phyloP scores from a whole-genome alignment of 2,329 filamentous ascomycete species.

The Aspergillus ustus region DNA sequence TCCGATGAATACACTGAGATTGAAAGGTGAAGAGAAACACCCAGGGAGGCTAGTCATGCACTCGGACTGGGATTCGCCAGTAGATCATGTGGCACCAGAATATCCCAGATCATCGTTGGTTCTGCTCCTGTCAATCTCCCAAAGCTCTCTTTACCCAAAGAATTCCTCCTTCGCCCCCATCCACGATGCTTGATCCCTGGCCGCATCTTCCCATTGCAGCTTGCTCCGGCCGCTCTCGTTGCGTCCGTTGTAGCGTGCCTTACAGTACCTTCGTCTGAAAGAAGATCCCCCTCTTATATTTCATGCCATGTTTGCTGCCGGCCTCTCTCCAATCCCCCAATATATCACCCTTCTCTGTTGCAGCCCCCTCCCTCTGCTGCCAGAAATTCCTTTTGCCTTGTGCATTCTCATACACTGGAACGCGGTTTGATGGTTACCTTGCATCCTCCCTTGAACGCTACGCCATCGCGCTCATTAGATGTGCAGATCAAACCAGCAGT shows the following conservation, averaged over 20 bases:
- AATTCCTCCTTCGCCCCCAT: background rate
- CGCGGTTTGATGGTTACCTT: slow-evolving; percentile 25
- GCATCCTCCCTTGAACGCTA: slow-evolving; percentile 21
- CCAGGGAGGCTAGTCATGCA: background rate
- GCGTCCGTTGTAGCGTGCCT: slow-evolving; percentile 5
- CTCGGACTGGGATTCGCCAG: background rate
- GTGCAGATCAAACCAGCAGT: slow-evolving; percentile 30
- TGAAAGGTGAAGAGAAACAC: background rate
- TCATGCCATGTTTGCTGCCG: slow-evolving; percentile 10
- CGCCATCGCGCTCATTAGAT: slow-evolving; percentile 29
- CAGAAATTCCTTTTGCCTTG: slow-evolving; percentile 32
- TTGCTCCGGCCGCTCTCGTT: slow-evolving; percentile 8
- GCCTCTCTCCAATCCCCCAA: background rate
- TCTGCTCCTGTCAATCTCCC: background rate
- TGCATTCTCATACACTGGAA: slow-evolving; percentile 15
- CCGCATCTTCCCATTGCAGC: slow-evolving; percentile 11
- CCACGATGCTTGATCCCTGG: slow-evolving; percentile 20
- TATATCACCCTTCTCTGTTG: background rate
- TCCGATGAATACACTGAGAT: background rate
- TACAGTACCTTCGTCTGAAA: background rate
- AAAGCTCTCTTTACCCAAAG: background rate
- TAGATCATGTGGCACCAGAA: background rate
- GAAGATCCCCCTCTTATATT: background rate
- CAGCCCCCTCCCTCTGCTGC: slow-evolving; percentile 14
- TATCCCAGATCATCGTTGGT: background rate